phyloP scores from a whole-genome alignment of 768 basidiomycete genomes.

The Calocybe indica region DNA sequence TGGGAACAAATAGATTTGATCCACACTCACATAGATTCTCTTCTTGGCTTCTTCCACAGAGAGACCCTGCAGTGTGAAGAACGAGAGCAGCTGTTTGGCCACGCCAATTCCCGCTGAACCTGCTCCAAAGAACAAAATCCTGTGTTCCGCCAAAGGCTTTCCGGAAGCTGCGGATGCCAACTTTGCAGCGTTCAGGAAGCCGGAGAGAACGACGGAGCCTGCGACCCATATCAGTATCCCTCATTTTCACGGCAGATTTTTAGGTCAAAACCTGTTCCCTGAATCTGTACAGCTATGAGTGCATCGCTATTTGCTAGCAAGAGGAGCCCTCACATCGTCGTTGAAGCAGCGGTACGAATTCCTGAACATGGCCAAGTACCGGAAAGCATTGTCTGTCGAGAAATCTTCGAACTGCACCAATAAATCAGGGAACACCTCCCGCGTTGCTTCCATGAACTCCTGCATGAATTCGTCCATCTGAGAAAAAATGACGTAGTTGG shows the following conservation, averaged over 20 bases:
- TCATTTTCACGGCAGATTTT: conserved; percentile 5
- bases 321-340: conserved; percentile 52
- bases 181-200: conserved; percentile 68
- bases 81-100: conserved; percentile 75
- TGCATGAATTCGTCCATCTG: conserved; percentile 74
- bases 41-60: conserved; percentile 59
- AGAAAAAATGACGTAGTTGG: not conserved
- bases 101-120: conserved; percentile 89
- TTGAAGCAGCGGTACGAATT: conserved; percentile 58
- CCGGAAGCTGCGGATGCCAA: conserved; percentile 49
- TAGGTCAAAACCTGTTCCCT: conserved; percentile 46
- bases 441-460: conserved; percentile 68
- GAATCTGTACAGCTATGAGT: conserved; percentile 35
- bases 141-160: conserved; percentile 61
- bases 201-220: conserved; percentile 71
- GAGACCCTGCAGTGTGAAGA: conserved; percentile 69
- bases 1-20: not conserved
- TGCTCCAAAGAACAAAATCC: conserved; percentile 87
- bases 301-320: not conserved
- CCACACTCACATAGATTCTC: conserved; percentile 54
- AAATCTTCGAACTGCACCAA: conserved; percentile 78
- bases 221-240: not conserved
- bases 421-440: conserved; percentile 56
- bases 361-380: conserved; percentile 61
- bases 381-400: conserved; percentile 74